A percentile compares a stretch with the other conserved stretches of the same genome.
Conservation (phyloP, 169 alveolate species). For the Eimeria acervulina region DNA sequence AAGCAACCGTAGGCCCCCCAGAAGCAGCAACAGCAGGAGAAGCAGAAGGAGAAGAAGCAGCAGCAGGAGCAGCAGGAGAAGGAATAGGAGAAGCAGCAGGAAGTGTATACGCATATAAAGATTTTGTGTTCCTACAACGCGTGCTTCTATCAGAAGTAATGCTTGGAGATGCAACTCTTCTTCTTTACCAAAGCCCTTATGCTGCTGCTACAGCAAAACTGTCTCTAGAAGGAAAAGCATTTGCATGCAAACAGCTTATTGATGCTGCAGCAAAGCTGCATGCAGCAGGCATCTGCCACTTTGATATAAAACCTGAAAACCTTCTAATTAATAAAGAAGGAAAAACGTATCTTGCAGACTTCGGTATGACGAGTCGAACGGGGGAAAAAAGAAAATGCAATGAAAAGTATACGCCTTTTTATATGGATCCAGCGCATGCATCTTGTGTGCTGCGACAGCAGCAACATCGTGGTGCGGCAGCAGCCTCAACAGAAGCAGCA, state of each 20-base stretch:
- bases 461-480: too few species aligned
- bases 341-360: background rate
- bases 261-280: background rate
- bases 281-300: background rate
- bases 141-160: background rate
- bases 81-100: too few species aligned
- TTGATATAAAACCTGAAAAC: slow-evolving; percentile 40
- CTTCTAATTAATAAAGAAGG: background rate
- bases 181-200: background rate
- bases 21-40: too few species aligned
- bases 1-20: background rate
- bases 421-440: slow-evolving; percentile 42
- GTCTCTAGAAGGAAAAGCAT: background rate
- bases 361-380: background rate
- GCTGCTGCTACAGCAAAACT: background rate
- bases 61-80: too few species aligned
- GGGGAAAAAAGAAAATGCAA: background rate
- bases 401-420: background rate
- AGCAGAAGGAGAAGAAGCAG: too few species aligned
- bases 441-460: background rate
- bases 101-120: background rate
- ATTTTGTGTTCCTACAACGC: background rate
- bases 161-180: background rate
- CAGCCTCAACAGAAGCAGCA: too few species aligned
- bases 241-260: background rate